phyloP scores from a whole-genome alignment of 2,329 filamentous ascomycete genomes.

The Hypoxylon sp. region DNA sequence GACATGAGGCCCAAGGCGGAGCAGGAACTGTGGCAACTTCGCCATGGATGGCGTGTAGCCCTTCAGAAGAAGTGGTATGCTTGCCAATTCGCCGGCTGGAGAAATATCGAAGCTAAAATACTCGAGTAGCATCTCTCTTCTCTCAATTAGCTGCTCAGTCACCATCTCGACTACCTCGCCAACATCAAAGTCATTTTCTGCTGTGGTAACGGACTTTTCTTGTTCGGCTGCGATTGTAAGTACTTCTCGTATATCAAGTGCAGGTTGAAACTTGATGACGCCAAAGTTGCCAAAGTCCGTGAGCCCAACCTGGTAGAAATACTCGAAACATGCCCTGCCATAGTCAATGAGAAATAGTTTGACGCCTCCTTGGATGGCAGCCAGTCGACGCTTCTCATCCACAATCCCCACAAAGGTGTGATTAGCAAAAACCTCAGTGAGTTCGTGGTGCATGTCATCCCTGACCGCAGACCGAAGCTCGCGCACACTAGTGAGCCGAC shows the following conservation, averaged over 20 bases:
- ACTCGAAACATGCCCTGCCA: constrained; percentile 83
- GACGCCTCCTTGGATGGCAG: constrained; percentile 91
- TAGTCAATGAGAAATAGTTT: constrained; percentile 95
- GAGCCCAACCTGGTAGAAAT: constrained; percentile 94
- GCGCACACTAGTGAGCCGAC: constrained; percentile 84
- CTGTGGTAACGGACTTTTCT: constrained; percentile 63
- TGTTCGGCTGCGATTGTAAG: constrained; percentile 76
- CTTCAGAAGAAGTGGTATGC: constrained; percentile 85
- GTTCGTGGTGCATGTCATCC: constrained; percentile 80
- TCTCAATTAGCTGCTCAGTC: constrained; percentile 72
- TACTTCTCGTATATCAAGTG: constrained; percentile 75
- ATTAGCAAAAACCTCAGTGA: constrained; percentile 86
- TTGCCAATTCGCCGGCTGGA: constrained; percentile 76
- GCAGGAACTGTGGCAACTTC: constrained; percentile 88
- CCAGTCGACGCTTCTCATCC: constrained; percentile 84
- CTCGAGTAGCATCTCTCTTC: constrained; percentile 86
- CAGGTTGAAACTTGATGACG: constrained; percentile 78
- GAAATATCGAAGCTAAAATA: constrained; percentile 92
- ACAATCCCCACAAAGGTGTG: constrained; percentile 95
- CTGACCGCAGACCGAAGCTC: constrained; percentile 83
- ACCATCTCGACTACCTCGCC: constrained; percentile 72
- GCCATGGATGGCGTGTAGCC: constrained; percentile 86
- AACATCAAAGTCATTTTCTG: constrained; percentile 69
- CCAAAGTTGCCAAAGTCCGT: constrained; percentile 98
- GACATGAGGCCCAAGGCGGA: constrained; percentile 87